These are phyloP conservation scores for Boehmeria nivea DNA, from an alignment of 306 rosid genomes.

Conservation along the genomic window DNA sequence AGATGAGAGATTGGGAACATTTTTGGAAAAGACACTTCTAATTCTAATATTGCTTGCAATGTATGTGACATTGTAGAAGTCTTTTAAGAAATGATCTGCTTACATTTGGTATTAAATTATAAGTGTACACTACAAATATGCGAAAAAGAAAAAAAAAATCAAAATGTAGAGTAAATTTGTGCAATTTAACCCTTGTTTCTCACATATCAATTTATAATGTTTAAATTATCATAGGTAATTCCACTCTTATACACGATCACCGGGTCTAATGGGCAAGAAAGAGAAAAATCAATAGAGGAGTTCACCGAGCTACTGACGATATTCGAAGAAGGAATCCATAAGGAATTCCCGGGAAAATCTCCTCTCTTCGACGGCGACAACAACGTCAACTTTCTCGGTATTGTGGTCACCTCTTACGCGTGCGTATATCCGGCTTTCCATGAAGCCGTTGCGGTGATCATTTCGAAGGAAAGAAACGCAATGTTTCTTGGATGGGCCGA, in stretches of 20 bases:
- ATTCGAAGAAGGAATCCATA: slow-evolving; percentile 40
- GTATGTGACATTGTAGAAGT: too few species aligned
- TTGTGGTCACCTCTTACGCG: slow-evolving; percentile 27
- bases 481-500: slow-evolving; percentile 32
- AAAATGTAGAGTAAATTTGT: too few species aligned
- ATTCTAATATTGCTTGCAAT: too few species aligned
- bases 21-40: too few species aligned
- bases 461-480: slow-evolving; percentile 13
- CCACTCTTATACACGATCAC: not conserved
- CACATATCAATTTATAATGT: too few species aligned
- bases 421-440: slow-evolving; percentile 28
- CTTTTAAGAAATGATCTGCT: too few species aligned
- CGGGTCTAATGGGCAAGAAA: slow-evolving; percentile 24
- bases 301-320: slow-evolving; percentile 6
- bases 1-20: too few species aligned
- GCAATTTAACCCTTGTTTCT: too few species aligned
- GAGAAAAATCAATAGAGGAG: slow-evolving; percentile 24
- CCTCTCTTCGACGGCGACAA: slow-evolving; percentile 5
- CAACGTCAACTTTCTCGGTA: slow-evolving; percentile 31
- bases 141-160: too few species aligned
- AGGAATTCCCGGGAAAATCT: slow-evolving; percentile 18
- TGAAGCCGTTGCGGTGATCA: slow-evolving; percentile 19
- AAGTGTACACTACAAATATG: too few species aligned
- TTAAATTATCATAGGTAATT: too few species aligned
- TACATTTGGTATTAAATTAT: too few species aligned